phyloP scores from a whole-genome alignment of 768 basidiomycete species.

The Termitomyces bulborhizus region DNA sequence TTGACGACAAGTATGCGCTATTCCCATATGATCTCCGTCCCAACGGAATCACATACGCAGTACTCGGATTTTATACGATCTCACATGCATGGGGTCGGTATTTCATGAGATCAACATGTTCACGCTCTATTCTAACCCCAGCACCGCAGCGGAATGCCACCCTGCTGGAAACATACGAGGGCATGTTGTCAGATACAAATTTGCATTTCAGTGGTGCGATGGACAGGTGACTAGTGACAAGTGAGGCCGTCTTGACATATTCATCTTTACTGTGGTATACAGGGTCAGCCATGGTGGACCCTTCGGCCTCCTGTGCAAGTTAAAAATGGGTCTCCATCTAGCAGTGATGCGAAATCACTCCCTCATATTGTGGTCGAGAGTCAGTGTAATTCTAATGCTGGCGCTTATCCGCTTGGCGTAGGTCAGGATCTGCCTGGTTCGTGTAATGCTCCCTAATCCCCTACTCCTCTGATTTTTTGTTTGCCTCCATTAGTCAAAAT shows the following conservation, averaged over 20 bases:
- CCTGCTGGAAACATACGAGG: slow-evolving; percentile 37
- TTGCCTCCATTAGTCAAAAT: not conserved
- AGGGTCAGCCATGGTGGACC: slow-evolving; percentile 47
- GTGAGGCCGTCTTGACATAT: not conserved
- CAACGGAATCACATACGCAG: slow-evolving; percentile 39
- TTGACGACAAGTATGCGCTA: slow-evolving; percentile 64
- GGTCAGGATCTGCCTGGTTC: not conserved
- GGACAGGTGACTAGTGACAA: slow-evolving; percentile 38
- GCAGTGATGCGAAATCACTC: not conserved
- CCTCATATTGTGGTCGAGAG: not conserved
- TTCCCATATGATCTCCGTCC: slow-evolving; percentile 67
- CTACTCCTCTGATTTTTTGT: not conserved
- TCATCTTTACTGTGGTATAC: not conserved
- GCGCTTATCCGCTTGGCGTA: not conserved
- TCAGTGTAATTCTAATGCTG: not conserved
- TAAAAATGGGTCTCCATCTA: not conserved
- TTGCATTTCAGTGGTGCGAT: slow-evolving; percentile 81
- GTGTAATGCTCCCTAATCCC: not conserved
- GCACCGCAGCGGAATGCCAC: slow-evolving; percentile 55
- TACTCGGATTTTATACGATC: slow-evolving; percentile 70
- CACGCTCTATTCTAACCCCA: not conserved
- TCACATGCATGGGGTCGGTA: slow-evolving; percentile 62
- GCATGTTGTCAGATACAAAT: slow-evolving; percentile 72
- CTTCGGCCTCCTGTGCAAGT: not conserved
- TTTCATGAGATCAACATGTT: slow-evolving; percentile 3